Conservation (phyloP, 306 rosid genomes). For the Cucumis cinereus region DNA sequence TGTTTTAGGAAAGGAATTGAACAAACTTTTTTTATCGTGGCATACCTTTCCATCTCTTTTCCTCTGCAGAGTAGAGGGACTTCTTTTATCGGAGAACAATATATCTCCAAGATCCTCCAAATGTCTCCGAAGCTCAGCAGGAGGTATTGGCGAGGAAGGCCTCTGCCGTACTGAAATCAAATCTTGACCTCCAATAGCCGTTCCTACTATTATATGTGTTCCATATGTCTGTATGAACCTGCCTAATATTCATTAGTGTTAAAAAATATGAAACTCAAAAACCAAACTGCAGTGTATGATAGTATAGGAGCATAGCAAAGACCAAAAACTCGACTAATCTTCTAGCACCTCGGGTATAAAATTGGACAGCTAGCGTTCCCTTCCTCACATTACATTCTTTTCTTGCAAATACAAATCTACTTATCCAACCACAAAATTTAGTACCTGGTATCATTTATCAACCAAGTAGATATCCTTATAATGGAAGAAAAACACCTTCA, state of each 20-base stretch:
- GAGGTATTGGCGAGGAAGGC: slow-evolving; percentile 65
- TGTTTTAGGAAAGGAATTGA: neutral
- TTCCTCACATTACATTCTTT: neutral
- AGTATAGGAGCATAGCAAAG: neutral
- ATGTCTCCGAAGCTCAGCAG: slow-evolving; percentile 66
- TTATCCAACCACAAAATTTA: neutral
- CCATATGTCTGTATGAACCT: slow-evolving; percentile 88
- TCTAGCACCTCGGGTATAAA: neutral
- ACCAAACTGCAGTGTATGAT: slow-evolving; percentile 5
- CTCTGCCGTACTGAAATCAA: slow-evolving; percentile 71
- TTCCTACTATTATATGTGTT: slow-evolving; percentile 82
- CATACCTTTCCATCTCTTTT: slow-evolving; percentile 61
- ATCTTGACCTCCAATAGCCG: slow-evolving; percentile 97
- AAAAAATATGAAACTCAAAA: slow-evolving; percentile 8
- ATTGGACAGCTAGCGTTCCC: neutral
- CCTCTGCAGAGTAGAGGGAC: slow-evolving; percentile 67
- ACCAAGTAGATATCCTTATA: neutral
- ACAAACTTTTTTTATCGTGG: neutral
- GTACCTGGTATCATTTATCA: neutral
- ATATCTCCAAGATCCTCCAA: slow-evolving; percentile 91
- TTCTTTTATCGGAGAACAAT: slow-evolving; percentile 70
- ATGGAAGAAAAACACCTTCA: neutral
- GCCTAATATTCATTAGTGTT: slow-evolving; percentile 54
- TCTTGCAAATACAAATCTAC: neutral
- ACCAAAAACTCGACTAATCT: neutral